These are phyloP conservation scores for Maudiozyma turicensis DNA, from an alignment of 805 yeast species.

Conservation along the genomic window DNA sequence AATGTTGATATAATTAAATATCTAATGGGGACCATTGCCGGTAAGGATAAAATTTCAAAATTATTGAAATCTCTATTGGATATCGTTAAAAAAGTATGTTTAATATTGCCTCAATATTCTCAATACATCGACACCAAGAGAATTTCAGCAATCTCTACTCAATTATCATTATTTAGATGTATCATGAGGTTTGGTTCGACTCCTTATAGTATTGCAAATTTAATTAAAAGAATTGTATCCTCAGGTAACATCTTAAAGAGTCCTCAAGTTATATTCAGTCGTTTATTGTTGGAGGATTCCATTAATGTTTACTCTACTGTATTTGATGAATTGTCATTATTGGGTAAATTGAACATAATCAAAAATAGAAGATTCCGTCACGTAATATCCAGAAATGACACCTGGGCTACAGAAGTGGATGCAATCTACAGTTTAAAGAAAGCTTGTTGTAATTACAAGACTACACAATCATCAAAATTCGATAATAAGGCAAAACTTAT, in stretches of 20 bases:
- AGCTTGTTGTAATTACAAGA: background rate
- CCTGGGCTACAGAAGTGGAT: conserved; percentile 60
- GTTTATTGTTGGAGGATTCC: conserved; percentile 37
- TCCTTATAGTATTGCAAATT: conserved; percentile 44
- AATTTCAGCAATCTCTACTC: background rate
- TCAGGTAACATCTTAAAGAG: conserved; percentile 8
- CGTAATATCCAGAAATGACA: conserved; percentile 47
- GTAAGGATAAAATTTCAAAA: conserved; percentile 66
- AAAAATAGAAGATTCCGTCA: conserved; percentile 18
- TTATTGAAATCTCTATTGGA: conserved; percentile 50
- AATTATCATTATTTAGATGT: conserved; percentile 50
- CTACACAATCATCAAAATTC: background rate
- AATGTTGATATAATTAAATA: conserved; percentile 40
- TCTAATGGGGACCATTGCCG: conserved; percentile 46
- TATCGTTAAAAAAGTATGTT: conserved; percentile 29
- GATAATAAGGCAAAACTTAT: background rate
- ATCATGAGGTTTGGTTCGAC: conserved; percentile 61
- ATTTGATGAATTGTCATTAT: conserved; percentile 51
- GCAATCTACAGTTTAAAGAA: conserved; percentile 29
- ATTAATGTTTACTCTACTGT: conserved; percentile 53
- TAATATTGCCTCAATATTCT: background rate
- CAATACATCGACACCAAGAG: background rate
- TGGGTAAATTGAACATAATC: conserved; percentile 38
- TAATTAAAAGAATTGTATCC: conserved; percentile 27
- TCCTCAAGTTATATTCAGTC: conserved; percentile 31